Evolutionary conservation across 768 basidiomycete genomes (phyloP).

Genomic region (Ephemerocybe angulata): DNA sequence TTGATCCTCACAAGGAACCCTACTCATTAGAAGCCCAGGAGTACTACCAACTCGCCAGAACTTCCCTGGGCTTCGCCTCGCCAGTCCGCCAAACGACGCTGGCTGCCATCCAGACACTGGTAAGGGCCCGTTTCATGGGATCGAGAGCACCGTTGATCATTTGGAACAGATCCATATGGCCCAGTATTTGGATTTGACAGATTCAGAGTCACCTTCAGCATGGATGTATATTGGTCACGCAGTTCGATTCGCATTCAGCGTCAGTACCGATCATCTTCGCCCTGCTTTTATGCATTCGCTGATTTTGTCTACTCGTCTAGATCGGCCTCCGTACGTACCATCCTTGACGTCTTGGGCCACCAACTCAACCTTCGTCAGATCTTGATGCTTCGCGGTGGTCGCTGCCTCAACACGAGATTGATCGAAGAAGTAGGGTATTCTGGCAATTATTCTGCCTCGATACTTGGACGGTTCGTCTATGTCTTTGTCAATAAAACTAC

Average conservation of each 20-base stretch:
- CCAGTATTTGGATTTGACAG: slow-evolving; percentile 55
- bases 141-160: not conserved
- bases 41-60: slow-evolving; percentile 58
- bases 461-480: slow-evolving; percentile 51
- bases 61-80: slow-evolving; percentile 45
- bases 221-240: slow-evolving; percentile 61
- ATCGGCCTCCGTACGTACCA: slow-evolving; percentile 51
- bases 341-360: not conserved
- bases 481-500: not conserved
- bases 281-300: not conserved
- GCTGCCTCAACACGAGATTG: slow-evolving; percentile 39
- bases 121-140: slow-evolving; percentile 26
- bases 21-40: slow-evolving; percentile 55
- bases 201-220: slow-evolving; percentile 45
- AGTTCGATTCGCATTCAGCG: slow-evolving; percentile 56
- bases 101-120: slow-evolving; percentile 51
- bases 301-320: slow-evolving; percentile 17
- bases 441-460: slow-evolving; percentile 69
- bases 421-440: slow-evolving; percentile 54
- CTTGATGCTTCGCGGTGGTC: slow-evolving; percentile 60
- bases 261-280: slow-evolving; percentile 29
- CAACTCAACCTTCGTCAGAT: slow-evolving; percentile 35
- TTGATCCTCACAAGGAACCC: slow-evolving; percentile 47
- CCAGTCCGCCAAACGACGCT: slow-evolving; percentile 51
- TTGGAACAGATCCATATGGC: slow-evolving; percentile 35